These are phyloP conservation scores for Aspergillus novoparasiticus DNA, from an alignment of 2,329 filamentous ascomycete species.

Conservation along the genomic window DNA sequence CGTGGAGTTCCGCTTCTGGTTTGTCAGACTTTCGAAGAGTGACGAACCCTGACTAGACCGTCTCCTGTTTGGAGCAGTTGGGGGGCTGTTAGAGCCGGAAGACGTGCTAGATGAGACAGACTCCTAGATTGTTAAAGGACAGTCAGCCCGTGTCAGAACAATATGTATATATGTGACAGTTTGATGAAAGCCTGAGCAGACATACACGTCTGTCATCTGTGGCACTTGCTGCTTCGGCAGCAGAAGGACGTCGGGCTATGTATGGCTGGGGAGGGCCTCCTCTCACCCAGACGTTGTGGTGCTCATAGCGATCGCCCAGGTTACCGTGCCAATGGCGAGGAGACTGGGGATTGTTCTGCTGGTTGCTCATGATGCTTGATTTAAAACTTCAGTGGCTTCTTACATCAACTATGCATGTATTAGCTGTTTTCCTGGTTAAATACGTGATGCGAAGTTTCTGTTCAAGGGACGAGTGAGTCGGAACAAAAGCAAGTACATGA, in stretches of 20 bases:
- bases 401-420: neutral
- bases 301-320: slow-evolving; percentile 37
- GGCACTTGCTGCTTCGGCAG: slow-evolving; percentile 25
- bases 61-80: slow-evolving; percentile 27
- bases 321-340: slow-evolving; percentile 40
- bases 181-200: slow-evolving; percentile 6
- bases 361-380: slow-evolving; percentile 23
- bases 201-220: slow-evolving; percentile 32
- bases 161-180: neutral
- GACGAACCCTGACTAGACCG: slow-evolving; percentile 29
- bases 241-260: slow-evolving; percentile 26
- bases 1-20: slow-evolving; percentile 46
- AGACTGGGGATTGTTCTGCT: slow-evolving; percentile 17
- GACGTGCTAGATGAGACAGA: slow-evolving; percentile 35
- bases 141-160: neutral
- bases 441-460: neutral
- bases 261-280: slow-evolving; percentile 28
- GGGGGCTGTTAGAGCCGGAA: slow-evolving; percentile 20
- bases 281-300: slow-evolving; percentile 39
- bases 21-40: slow-evolving; percentile 40
- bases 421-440: neutral
- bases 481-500: too few species aligned
- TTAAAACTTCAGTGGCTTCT: neutral
- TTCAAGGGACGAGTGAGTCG: neutral
- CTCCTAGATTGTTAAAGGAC: slow-evolving; percentile 19